Base-by-base conservation (phyloP, 257 asterid species). In the Nicotiana knightiana region DNA sequence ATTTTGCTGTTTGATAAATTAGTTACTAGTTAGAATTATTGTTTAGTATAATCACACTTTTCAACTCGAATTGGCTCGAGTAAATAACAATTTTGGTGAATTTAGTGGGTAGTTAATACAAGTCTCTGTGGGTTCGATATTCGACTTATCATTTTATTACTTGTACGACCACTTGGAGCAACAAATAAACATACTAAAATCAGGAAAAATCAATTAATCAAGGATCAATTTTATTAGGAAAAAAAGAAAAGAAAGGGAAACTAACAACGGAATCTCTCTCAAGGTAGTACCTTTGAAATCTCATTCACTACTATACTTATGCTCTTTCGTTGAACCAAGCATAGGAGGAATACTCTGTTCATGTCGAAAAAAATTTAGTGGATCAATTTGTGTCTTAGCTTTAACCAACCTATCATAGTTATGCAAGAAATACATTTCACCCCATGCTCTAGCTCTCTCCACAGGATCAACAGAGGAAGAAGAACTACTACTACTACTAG, bases 281-380 rank as follows among this genome's bases (percentile, higher is more conserved):
- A 77, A 53, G 53, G 62, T 9, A 18, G 76, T 37, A 30, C 18
- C 12, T 9, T 33, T n/a, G 21, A 78, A 13, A 39, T 39, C 43
- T 78, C 82, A 78, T 26, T 78, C 37, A 2, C 21, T 33, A 28
- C 9, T 46, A n/a, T 58, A n/a, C 13, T 58, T 9, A 13, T 7
- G 89, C 53, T 76, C 70, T 82, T 73, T 73, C 61, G 54, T 10
- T 21, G 33, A 4, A 39, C 53, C 12, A 11, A 83, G 33, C 87
- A 86, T 33, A 0, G 97, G 95, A 83, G 94, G 95, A 65, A 92
- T 92, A 75, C 94, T 91, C 83, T 92, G 97, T 77, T 86, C 89
- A 81, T 92, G 85, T 85, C 92, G 84, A 18, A 93, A 91, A 17
- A 91, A 86, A 82, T 93, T 91, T 9, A 65, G 55, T 0, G 96